phyloP scores from a whole-genome alignment of 2,329 filamentous ascomycete species.

The Alternaria solani region DNA sequence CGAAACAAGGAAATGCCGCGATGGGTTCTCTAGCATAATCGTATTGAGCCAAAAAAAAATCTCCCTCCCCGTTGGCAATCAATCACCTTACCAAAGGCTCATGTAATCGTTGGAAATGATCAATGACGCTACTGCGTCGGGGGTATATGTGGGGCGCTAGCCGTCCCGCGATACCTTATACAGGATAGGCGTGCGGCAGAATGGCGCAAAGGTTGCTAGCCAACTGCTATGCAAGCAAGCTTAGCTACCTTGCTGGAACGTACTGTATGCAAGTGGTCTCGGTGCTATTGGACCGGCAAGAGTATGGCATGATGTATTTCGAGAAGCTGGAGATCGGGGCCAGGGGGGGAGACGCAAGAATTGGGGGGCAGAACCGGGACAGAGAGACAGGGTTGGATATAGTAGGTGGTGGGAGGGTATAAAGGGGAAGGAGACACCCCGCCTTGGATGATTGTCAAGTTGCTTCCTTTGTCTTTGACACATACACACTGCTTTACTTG shows the following conservation, averaged over 20 bases:
- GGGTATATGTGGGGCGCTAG: slow-evolving; percentile 4
- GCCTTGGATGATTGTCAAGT: background rate
- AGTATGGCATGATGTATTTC: slow-evolving; percentile 2
- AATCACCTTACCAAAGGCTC: background rate
- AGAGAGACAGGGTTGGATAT: background rate
- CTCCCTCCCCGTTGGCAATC: slow-evolving; percentile 1
- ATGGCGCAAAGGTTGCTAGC: slow-evolving; percentile 2
- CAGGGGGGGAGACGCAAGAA: background rate
- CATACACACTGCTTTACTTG: background rate
- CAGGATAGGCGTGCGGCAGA: background rate
- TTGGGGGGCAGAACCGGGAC: background rate
- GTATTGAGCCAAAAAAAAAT: slow-evolving; percentile 1
- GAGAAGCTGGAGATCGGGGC: background rate
- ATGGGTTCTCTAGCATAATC: too few species aligned
- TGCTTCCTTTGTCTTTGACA: background rate
- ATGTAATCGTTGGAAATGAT: background rate
- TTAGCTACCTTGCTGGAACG: background rate
- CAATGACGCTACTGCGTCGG: slow-evolving; percentile 15
- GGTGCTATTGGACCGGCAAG: background rate
- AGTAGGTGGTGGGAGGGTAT: background rate
- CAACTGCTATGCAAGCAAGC: background rate
- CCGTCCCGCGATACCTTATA: background rate
- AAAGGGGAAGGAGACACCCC: background rate
- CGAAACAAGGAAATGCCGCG: too few species aligned
- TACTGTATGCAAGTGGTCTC: background rate